Evolutionary conservation across 1,284 basidiomycete species (phyloP), one percentile per base, ranked within the genome.

Genomic region (Puccinia novopanici): DNA sequence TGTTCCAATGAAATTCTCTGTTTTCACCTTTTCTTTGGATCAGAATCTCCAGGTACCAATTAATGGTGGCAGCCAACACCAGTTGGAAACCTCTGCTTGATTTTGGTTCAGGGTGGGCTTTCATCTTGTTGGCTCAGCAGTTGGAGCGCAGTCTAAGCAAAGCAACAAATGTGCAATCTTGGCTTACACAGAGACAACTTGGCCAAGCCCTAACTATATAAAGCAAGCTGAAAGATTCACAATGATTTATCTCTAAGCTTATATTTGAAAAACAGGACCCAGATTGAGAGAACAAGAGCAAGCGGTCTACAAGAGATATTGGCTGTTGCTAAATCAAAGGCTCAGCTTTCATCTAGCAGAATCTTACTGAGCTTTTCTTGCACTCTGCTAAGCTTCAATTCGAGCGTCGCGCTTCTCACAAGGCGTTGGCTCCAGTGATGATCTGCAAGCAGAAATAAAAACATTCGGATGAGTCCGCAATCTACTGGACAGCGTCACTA

Each of bases 391-490:
- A 27, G 63, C 42, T 67, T 9, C 24, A 67, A 10, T 24, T 45
- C 13, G 40, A 42, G 24, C 9, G 37, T 45, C 15, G 19, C 22
- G 13, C 27, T 42, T 67, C 70, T 77, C 37, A 80, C 57, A 80
- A 71, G 22, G 79, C 79, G 45, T 80, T 80, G 37, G 79, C 79
- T 74, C 79, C 79, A 75, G 79, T 80, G 30, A 80, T 80, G 72
- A 80, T 80, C 79, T 80, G 27, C 27, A 37, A 65, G 68, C 12
- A 24, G 63, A 24, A 68, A 8, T 17, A 63, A 3, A 68, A 30
- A 57, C 1, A 52, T n/a, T n/a, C n/a, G n/a, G 52, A n/a, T n/a
- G 34, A 68, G 50, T 34, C 2, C 13, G 54, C 4, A 1, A 61
- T 37, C 12, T n/a, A 3, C 55, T 27, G 3, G 24, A 48, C 48